Evolutionary conservation across 2,329 filamentous ascomycete species (phyloP).

Genomic region (Colletotrichum agaves): DNA sequence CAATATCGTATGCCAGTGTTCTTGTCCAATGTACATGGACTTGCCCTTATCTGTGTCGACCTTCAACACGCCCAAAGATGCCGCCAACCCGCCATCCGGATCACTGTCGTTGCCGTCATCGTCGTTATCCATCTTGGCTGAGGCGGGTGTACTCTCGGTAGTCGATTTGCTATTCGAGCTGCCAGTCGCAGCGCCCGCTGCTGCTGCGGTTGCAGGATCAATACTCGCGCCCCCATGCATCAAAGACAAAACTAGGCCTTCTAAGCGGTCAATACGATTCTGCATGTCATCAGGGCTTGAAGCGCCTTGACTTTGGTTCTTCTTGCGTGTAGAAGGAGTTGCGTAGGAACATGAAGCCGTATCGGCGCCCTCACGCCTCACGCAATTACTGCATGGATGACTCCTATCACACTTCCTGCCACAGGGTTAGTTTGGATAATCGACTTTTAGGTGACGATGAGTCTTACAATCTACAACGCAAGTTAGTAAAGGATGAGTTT

Average conservation of each 20-base stretch:
- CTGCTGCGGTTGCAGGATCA: constrained; percentile 52
- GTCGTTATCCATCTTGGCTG: constrained; percentile 62
- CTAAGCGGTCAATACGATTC: constrained; percentile 94
- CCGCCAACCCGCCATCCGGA: constrained; percentile 73
- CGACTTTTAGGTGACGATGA: neutral
- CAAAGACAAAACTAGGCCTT: constrained; percentile 89
- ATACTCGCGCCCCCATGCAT: constrained; percentile 84
- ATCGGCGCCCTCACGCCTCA: constrained; percentile 87
- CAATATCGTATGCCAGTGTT: constrained; percentile 85
- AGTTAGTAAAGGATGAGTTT: constrained; percentile 38
- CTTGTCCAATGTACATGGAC: constrained; percentile 83
- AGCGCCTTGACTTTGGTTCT: constrained; percentile 71
- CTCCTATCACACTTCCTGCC: constrained; percentile 91
- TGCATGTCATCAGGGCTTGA: constrained; percentile 93
- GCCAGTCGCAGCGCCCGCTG: constrained; percentile 42
- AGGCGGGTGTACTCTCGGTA: constrained; percentile 56
- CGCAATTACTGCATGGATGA: constrained; percentile 93
- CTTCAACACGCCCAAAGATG: constrained; percentile 83
- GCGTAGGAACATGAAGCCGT: constrained; percentile 88
- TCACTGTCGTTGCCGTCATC: constrained; percentile 74
- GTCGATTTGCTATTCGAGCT: constrained; percentile 43
- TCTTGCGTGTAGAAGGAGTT: constrained; percentile 75
- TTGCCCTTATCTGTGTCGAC: constrained; percentile 82
- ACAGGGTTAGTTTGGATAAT: constrained; percentile 42
- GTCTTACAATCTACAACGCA: constrained; percentile 50